Evolutionary conservation across 1,284 basidiomycete species (phyloP).

Genomic region (Filobasidium uniguttulatum): DNA sequence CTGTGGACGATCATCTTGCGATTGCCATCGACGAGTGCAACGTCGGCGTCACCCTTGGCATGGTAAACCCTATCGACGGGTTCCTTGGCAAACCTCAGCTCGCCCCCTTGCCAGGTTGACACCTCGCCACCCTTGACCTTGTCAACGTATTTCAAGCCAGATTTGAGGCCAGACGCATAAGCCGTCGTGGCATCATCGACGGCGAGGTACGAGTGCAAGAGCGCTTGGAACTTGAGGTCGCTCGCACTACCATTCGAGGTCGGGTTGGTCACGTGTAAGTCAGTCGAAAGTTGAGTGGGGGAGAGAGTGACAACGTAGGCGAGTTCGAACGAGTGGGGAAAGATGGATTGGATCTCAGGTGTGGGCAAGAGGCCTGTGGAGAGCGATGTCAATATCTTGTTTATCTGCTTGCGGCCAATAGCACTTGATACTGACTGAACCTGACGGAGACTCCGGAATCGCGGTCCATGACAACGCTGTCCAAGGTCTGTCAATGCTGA

Average conservation of each 20-base stretch:
- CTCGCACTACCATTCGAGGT: conserved; percentile 27
- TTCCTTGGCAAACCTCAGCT: conserved; percentile 20
- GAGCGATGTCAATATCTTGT: background rate
- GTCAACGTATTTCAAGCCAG: conserved; percentile 54
- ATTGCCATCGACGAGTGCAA: conserved; percentile 49
- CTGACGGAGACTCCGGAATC: conserved; percentile 56
- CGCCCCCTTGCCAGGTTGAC: conserved; percentile 22
- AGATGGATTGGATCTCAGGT: conserved; percentile 46
- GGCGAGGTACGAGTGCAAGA: conserved; percentile 74
- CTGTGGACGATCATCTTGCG: conserved; percentile 44
- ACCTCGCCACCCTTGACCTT: conserved; percentile 41
- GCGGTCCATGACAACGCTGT: conserved; percentile 52
- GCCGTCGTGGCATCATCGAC: conserved; percentile 44
- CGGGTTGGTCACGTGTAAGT: conserved; percentile 62
- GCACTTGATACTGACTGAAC: conserved; percentile 45
- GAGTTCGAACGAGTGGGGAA: conserved; percentile 52
- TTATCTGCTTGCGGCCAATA: background rate
- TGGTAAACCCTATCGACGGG: conserved; percentile 24
- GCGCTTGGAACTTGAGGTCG: conserved; percentile 63
- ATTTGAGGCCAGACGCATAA: conserved; percentile 28
- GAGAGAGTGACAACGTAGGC: conserved; percentile 64
- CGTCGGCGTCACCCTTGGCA: conserved; percentile 31
- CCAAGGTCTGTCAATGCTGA: conserved; percentile 37
- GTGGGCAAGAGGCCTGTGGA: conserved; percentile 49
- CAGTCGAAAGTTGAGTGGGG: conserved; percentile 58